phyloP scores from a whole-genome alignment of 2,329 filamentous ascomycete species.

The Pseudopithomyces chartarum region DNA sequence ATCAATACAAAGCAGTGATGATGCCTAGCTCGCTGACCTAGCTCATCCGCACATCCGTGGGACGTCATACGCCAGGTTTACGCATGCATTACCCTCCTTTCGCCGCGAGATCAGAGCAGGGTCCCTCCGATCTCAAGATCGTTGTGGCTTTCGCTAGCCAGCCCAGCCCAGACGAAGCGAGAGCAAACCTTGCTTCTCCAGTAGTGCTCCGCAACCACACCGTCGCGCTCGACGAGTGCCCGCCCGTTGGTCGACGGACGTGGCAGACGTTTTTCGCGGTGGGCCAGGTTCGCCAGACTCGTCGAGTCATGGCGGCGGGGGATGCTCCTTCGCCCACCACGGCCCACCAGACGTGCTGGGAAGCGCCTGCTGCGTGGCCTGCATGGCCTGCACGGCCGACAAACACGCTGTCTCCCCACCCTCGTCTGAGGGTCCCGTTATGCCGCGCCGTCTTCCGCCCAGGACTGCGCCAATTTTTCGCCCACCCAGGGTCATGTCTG shows the following conservation, averaged over 20 bases:
- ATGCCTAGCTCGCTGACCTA: background rate
- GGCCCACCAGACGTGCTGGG: background rate
- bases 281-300: too few species aligned
- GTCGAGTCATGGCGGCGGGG: background rate
- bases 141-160: background rate
- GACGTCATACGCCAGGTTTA: background rate
- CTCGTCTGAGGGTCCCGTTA: slow-evolving; percentile 10
- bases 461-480: slow-evolving; percentile 13
- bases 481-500: slow-evolving; percentile 13
- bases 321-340: background rate
- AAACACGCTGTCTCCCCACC: slow-evolving; percentile 15
- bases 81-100: background rate
- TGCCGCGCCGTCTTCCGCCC: slow-evolving; percentile 15
- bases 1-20: background rate
- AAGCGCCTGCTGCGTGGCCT: slow-evolving; percentile 6
- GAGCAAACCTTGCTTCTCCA: background rate
- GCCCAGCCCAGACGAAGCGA: background rate
- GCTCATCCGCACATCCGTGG: background rate
- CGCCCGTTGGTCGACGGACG: too few species aligned
- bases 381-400: background rate
- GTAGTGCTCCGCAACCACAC: background rate
- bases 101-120: background rate
- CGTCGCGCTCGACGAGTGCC: background rate
- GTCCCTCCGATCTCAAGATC: background rate
- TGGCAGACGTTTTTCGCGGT: too few species aligned